phyloP scores from a whole-genome alignment of 2,329 filamentous ascomycete genomes.

The Phaeosphaeria sp. region DNA sequence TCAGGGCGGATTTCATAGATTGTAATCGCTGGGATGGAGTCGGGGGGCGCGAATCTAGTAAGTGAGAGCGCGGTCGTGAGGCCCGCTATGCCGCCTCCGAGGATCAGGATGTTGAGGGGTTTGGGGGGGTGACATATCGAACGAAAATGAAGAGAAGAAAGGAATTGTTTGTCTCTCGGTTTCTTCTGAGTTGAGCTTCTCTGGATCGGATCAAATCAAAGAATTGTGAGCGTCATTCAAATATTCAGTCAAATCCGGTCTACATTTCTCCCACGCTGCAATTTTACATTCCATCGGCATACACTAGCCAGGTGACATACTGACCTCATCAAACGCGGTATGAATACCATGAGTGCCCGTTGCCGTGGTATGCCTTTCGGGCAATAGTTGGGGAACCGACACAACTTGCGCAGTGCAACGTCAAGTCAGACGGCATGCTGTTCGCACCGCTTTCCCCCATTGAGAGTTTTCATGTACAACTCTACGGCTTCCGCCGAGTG shows the following conservation, averaged over 20 bases:
- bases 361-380: background rate
- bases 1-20: constrained; percentile 57
- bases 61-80: constrained; percentile 51
- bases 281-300: background rate
- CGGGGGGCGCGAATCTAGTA: constrained; percentile 49
- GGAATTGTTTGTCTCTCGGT: background rate
- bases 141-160: background rate
- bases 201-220: no score
- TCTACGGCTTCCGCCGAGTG: no score
- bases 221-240: no score
- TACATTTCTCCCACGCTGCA: background rate
- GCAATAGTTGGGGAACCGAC: background rate
- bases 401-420: background rate
- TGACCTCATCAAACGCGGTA: background rate
- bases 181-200: no score
- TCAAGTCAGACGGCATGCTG: background rate
- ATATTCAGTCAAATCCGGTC: no score
- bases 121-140: constrained; percentile 6
- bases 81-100: constrained; percentile 43
- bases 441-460: background rate
- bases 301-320: background rate
- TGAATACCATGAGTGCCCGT: background rate
- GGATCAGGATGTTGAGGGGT: constrained; percentile 35
- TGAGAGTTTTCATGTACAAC: no score
- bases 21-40: constrained; percentile 48